Base-by-base conservation (phyloP, 2,329 filamentous ascomycete species). In the Leptodontidium sp. region DNA sequence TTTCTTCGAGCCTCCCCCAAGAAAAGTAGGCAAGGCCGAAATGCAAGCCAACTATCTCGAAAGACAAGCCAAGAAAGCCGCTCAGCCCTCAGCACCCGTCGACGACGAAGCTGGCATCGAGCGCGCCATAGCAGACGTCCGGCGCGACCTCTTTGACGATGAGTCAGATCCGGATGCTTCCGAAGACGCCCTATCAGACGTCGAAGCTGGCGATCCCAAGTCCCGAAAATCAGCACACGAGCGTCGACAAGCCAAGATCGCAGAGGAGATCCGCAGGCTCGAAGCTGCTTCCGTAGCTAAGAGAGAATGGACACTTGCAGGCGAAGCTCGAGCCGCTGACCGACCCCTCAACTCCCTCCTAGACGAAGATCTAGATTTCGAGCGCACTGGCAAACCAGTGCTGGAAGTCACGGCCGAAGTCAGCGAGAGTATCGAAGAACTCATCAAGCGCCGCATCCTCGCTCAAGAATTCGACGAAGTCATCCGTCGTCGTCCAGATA, bases 291-390 rank as follows among this genome's bases (percentile, higher is more conserved):
- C 94, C 65, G 91, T 98, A 0, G 91, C 93, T 38, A 97, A 97
- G 81, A 91, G 94, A 68, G 89, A 95, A 76, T 99, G 96, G 96
- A 92, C 93, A 21, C 83, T 98, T 64, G 87, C 91, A 11, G 96
- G 96, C 77, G 96, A 99, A 84, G 94, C 94, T 4, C 87, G 89
- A 61, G 95, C 93, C 1, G 85, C 85, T 0, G 93, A 96, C 74
- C 88, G 96, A 45, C 96, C 96, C 0, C 79, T 93, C 65, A 98
- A 99, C 82, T 98, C 95, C 0, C 86, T 99, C 2, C 88, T 99
- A 0, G 94, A 98, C 78, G 90, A 98, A 81, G 94, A 98, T 76
- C 87, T 99, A 32, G 95, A 98, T 73, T 99, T 98, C 78, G 96
- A 99, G 81, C 90, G 97, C 75, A 89, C 93, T 26, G 96, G 96